A percentile compares a stretch with the other conserved stretches of the same genome.
Conservation (phyloP, 2,329 filamentous ascomycete genomes). For the Ceratocystis cubensis region DNA sequence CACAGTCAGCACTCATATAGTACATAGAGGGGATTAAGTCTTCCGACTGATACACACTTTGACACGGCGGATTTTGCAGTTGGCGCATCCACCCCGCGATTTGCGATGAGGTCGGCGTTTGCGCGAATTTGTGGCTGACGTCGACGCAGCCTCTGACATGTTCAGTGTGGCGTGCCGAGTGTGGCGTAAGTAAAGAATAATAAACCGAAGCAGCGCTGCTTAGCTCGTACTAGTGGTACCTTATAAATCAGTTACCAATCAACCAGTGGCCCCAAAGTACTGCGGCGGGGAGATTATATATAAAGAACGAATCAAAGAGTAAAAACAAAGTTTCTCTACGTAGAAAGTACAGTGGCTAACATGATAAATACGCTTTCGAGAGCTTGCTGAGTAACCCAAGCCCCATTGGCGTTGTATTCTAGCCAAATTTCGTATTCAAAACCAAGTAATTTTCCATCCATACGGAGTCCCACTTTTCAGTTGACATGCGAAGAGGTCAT, state of each 20-base stretch:
- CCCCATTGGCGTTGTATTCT: background rate
- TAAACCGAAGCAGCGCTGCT: no score
- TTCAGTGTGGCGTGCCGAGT: background rate
- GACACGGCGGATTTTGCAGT: conserved; percentile 43
- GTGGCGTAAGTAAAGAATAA: background rate
- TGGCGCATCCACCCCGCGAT: conserved; percentile 41
- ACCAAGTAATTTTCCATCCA: no score
- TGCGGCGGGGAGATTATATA: no score
- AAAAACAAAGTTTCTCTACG: no score
- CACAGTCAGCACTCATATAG: background rate
- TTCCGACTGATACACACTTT: conserved; percentile 32
- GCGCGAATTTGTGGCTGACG: conserved; percentile 18
- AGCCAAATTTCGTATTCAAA: background rate
- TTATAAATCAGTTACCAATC: no score
- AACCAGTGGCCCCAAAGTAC: no score
- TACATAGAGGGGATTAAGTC: background rate
- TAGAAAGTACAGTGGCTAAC: no score
- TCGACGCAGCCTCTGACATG: background rate
- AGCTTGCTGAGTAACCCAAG: background rate
- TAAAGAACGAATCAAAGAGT: no score
- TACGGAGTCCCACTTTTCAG: background rate
- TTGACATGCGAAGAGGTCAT: background rate
- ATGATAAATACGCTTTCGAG: no score
- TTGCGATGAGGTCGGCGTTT: conserved; percentile 37
- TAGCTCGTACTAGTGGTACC: no score